A percentile compares a stretch with the other conserved stretches of the same genome.
Conservation (phyloP, 768 basidiomycete species). For the Kwoniella dejecticola region DNA sequence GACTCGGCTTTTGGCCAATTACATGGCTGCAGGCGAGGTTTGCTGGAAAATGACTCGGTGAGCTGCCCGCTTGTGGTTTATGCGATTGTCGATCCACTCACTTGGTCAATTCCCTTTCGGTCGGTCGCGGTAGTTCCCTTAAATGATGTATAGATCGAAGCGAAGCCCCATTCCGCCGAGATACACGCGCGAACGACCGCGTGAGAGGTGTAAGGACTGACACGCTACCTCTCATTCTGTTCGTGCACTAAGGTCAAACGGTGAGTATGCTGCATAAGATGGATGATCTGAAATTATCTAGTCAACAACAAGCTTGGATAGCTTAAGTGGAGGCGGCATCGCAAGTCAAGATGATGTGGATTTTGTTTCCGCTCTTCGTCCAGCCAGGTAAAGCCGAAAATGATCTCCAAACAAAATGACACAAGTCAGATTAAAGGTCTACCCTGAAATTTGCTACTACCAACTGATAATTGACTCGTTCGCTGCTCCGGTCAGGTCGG, state of each 20-base stretch:
- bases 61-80: neutral
- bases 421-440: neutral
- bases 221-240: neutral
- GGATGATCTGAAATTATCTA: neutral
- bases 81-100: conserved; percentile 9
- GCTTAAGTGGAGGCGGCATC: conserved; percentile 6
- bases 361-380: neutral
- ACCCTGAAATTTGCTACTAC: too few relatives aligned
- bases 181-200: neutral
- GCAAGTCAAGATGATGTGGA: conserved; percentile 4
- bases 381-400: neutral
- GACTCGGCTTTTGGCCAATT: conserved; percentile 24
- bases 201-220: neutral
- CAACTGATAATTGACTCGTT: conserved; percentile 2
- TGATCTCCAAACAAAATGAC: neutral
- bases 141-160: conserved; percentile 24
- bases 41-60: conserved; percentile 3
- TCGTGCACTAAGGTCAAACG: too few relatives aligned
- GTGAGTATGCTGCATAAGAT: too few relatives aligned
- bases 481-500: too few relatives aligned
- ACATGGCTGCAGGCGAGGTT: conserved; percentile 27
- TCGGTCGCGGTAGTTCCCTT: conserved; percentile 28
- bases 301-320: neutral
- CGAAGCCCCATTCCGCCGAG: neutral
- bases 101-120: conserved; percentile 18